Conservation (phyloP, 768 basidiomycete species). For the Amanita inopinata region DNA sequence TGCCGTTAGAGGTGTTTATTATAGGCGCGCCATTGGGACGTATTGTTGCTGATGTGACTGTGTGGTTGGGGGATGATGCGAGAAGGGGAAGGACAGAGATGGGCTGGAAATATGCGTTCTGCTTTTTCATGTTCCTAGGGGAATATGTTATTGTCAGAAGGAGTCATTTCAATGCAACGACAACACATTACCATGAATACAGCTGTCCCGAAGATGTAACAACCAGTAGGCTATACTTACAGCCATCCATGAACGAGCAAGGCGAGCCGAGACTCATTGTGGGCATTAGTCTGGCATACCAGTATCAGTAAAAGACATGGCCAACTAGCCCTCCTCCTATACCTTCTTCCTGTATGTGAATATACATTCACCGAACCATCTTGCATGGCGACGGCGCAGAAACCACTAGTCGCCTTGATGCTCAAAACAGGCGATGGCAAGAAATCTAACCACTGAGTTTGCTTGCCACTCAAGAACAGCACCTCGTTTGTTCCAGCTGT, state of each 20-base stretch:
- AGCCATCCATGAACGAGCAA: constrained; percentile 58
- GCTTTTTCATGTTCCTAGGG: constrained; percentile 66
- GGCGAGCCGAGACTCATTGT: constrained; percentile 64
- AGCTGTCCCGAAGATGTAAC: constrained; percentile 66
- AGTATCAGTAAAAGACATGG: constrained; percentile 4
- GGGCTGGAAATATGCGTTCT: constrained; percentile 54
- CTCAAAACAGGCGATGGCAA: constrained; percentile 62
- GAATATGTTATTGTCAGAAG: not conserved
- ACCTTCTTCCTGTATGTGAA: constrained; percentile 79
- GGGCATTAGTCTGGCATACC: constrained; percentile 58
- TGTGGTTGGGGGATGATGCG: constrained; percentile 42
- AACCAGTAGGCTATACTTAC: constrained; percentile 54
- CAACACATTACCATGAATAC: constrained; percentile 56
- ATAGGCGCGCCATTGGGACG: constrained; percentile 77
- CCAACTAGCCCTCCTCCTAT: constrained; percentile 14
- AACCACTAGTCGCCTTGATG: constrained; percentile 50
- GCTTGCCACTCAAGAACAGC: constrained; percentile 48
- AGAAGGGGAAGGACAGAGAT: constrained; percentile 54
- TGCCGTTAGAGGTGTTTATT: constrained; percentile 67
- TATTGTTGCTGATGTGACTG: constrained; percentile 54
- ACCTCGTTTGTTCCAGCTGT: constrained; percentile 57
- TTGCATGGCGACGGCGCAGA: constrained; percentile 69
- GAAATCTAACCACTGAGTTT: constrained; percentile 87
- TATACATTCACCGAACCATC: constrained; percentile 83
- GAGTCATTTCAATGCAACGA: not conserved